phyloP scores from a whole-genome alignment of 371 early-diverging fungal species.

The Mucor indicus region DNA sequence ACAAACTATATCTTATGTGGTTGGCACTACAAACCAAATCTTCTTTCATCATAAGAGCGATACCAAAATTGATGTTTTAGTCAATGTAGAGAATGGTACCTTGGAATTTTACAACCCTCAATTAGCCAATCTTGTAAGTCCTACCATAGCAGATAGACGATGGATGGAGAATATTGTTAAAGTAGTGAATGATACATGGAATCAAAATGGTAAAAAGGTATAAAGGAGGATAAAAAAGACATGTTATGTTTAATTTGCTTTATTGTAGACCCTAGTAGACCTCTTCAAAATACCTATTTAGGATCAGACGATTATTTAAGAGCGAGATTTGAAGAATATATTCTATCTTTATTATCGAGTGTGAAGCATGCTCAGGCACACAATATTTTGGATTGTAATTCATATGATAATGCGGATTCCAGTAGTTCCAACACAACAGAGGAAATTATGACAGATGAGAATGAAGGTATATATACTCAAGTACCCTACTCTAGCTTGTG shows the following conservation, averaged over 20 bases:
- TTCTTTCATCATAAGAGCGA: conserved; percentile 72
- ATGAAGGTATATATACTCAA: conserved; percentile 21
- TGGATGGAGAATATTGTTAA: conserved; percentile 67
- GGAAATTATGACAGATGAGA: conserved; percentile 30
- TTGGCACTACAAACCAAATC: conserved; percentile 80
- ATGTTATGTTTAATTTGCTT: background rate
- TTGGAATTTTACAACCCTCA: conserved; percentile 68
- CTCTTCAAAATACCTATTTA: conserved; percentile 55
- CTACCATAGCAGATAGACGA: conserved; percentile 60
- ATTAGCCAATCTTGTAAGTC: conserved; percentile 40
- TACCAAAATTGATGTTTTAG: conserved; percentile 71
- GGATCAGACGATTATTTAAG: conserved; percentile 84
- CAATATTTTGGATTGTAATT: conserved; percentile 29
- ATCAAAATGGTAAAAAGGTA: conserved; percentile 44
- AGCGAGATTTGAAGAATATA: conserved; percentile 74
- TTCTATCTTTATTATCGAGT: conserved; percentile 65
- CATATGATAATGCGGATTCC: conserved; percentile 15
- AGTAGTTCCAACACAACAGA: conserved; percentile 22
- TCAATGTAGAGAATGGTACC: conserved; percentile 75
- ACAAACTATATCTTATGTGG: conserved; percentile 65
- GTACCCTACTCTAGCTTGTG: background rate
- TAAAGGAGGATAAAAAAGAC: background rate
- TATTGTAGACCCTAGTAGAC: conserved; percentile 47
- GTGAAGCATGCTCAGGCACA: conserved; percentile 61
- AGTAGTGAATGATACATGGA: conserved; percentile 51